phyloP scores from a whole-genome alignment of 306 rosid species.

The Lupinus albus region DNA sequence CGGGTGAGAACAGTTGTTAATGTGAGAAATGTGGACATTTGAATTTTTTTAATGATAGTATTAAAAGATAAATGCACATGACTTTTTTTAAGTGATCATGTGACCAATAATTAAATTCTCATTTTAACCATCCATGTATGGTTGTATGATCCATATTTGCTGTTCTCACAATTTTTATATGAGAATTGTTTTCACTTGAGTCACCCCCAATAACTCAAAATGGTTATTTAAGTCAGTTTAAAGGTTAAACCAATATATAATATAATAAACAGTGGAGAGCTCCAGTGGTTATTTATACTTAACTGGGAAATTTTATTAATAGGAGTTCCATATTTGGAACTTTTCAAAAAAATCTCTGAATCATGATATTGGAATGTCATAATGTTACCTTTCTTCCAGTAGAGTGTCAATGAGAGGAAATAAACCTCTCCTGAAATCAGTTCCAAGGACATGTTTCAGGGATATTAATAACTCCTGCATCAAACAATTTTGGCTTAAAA shows the following conservation, averaged over 20 bases:
- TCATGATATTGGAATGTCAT: constrained; percentile 18
- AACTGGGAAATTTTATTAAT: constrained; percentile 13
- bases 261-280: constrained; percentile 9
- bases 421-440: constrained; percentile 96
- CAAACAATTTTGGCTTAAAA: constrained; percentile 41
- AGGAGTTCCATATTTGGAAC: constrained; percentile 9
- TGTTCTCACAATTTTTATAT: no score
- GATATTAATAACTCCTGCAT: constrained; percentile 93
- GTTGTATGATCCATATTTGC: no score
- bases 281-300: constrained; percentile 7
- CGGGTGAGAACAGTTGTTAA: no score
- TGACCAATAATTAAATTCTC: no score
- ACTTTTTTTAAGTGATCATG: no score
- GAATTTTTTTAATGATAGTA: no score
- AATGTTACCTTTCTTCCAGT: constrained; percentile 84
- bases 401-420: constrained; percentile 96
- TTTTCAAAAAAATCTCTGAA: not conserved
- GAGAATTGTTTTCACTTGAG: no score
- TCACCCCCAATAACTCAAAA: not conserved
- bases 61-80: no score
- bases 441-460: constrained; percentile 97
- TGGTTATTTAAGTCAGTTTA: not conserved
- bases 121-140: no score
- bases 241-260: not conserved
- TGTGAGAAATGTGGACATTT: no score